phyloP scores from a whole-genome alignment of 345 rosid species.

The Eutrema japonicum region DNA sequence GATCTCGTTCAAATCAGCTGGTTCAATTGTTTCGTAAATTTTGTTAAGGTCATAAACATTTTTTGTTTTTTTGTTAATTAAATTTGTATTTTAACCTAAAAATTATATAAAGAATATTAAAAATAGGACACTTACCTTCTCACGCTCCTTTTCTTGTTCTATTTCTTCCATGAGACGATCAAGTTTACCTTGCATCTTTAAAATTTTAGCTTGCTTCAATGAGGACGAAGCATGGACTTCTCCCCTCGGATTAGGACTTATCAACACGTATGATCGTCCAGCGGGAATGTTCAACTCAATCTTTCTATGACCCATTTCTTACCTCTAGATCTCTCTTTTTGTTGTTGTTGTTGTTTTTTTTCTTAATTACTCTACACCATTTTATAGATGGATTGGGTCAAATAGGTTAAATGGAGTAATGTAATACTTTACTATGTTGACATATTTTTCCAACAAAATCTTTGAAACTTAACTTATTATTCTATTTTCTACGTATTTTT shows the following conservation, averaged over 20 bases:
- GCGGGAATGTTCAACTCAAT: too few species aligned
- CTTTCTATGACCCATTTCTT: too few species aligned
- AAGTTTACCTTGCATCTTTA: background rate
- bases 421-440: background rate
- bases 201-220: background rate
- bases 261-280: too few species aligned
- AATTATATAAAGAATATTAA: background rate
- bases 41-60: background rate
- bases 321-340: background rate
- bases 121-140: background rate
- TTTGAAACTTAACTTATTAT: too few species aligned
- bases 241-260: too few species aligned
- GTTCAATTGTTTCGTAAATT: too few species aligned
- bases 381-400: conserved; percentile 1
- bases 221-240: background rate
- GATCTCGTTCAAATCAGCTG: too few species aligned
- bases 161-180: background rate
- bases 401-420: background rate
- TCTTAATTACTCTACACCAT: background rate
- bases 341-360: background rate
- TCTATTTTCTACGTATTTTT: too few species aligned
- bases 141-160: background rate
- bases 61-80: background rate
- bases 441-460: background rate
- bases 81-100: background rate